phyloP scores from a whole-genome alignment of 345 rosid species.

The Reutealis trisperma region DNA sequence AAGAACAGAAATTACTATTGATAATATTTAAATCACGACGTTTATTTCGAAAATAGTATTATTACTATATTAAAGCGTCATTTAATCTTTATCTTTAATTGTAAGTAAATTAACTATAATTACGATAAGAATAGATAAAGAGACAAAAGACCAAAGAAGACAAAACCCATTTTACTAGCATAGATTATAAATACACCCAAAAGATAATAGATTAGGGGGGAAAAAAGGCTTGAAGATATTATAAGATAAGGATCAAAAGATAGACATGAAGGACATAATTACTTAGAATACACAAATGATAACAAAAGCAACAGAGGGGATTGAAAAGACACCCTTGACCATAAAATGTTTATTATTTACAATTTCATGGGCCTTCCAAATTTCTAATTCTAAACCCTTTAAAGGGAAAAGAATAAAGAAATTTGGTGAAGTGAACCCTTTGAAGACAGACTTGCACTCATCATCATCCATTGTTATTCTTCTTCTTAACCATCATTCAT shows the following conservation, averaged over 20 bases:
- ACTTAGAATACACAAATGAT: conserved; percentile 14
- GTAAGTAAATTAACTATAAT: not conserved
- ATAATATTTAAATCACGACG: too few species aligned
- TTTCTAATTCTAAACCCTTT: conserved; percentile 4
- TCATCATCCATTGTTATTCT: conserved; percentile 25
- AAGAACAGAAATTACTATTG: too few species aligned
- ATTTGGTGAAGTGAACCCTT: conserved; percentile 19
- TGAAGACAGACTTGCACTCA: conserved; percentile 19
- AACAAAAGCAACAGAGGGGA: conserved; percentile 2
- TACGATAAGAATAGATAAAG: not conserved
- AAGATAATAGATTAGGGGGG: not conserved
- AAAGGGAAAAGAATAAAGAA: conserved; percentile 6
- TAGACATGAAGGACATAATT: conserved; percentile 15
- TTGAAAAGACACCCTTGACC: conserved; percentile 28
- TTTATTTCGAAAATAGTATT: too few species aligned
- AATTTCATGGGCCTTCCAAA: conserved; percentile 32
- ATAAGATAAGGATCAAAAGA: conserved; percentile 20
- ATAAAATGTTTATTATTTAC: conserved; percentile 32
- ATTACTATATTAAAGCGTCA: too few species aligned
- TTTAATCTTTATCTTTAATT: too few species aligned
- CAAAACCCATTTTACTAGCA: not conserved
- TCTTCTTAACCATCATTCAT: conserved; percentile 10
- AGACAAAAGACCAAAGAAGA: not conserved
- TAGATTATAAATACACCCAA: conserved; percentile 2
- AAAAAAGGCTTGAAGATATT: not conserved